Percentiles rank a stretch among this genome's conserved stretches.
Evolutionary conservation across 441 rosid species (phyloP).

Genomic region (Metrosideros polymorpha): DNA sequence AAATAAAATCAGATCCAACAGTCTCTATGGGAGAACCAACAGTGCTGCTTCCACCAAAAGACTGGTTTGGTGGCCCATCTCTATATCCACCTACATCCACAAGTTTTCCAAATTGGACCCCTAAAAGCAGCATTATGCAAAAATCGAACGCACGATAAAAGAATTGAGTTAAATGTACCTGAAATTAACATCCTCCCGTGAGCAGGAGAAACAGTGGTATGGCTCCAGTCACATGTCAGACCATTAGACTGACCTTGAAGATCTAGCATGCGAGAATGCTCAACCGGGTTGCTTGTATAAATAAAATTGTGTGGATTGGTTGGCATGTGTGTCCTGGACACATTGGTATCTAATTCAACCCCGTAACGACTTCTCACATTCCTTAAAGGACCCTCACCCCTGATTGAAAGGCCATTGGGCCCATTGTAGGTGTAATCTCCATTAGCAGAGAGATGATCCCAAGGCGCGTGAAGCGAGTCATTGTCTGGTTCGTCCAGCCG

Average conservation of each 20-base stretch:
- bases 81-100: constrained; percentile 49
- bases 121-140: background rate
- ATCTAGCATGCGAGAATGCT: constrained; percentile 33
- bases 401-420: constrained; percentile 36
- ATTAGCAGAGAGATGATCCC: constrained; percentile 36
- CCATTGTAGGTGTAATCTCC: constrained; percentile 18
- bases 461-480: constrained; percentile 39
- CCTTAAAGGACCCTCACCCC: constrained; percentile 65
- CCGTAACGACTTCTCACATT: constrained; percentile 78
- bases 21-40: constrained; percentile 28
- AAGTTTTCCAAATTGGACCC: background rate
- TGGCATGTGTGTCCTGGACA: constrained; percentile 36
- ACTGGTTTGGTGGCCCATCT: constrained; percentile 35
- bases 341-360: constrained; percentile 45
- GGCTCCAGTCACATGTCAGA: constrained; percentile 51
- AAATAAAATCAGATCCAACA: constrained; percentile 33
- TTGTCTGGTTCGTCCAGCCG: constrained; percentile 42
- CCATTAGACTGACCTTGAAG: constrained; percentile 40
- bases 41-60: constrained; percentile 27
- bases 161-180: constrained; percentile 18
- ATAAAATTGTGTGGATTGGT: constrained; percentile 34
- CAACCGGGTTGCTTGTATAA: constrained; percentile 32
- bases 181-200: constrained; percentile 42
- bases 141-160: background rate
- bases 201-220: constrained; percentile 30